Evolutionary conservation across 225 moss, liverwort and hornwort species (phyloP), one percentile per base, ranked within the genome.

Genomic region (Sphagnum contortum): DNA sequence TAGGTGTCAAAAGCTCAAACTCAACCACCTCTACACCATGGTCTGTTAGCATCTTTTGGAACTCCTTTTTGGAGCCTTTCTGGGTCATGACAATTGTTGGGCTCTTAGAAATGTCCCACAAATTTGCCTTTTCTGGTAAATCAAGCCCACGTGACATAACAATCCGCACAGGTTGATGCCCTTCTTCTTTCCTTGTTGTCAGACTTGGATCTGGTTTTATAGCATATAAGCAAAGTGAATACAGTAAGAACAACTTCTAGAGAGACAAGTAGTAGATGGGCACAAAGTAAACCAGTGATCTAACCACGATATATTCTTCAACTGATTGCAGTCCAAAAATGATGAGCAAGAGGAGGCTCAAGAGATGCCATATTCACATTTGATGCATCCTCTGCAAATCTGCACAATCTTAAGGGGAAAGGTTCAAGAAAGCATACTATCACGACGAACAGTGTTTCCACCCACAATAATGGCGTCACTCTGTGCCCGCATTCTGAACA

Each of bases 21-120:
- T 96, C 96, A 14, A 96, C 82, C 4, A 96, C 69, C 68, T 96
- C 96, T 57, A 96, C 96, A 48, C 96, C 96, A 72, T 77, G 73
- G 5, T 77, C 75, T 10, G 69, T 71, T 69, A 96, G 71, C 65
- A 72, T 69, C 58, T 74, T 73, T 65, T 90, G 96, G 57, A 90
- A 96, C 48, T 89, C 80, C 58, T 66, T 71, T 54, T 83, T 83
- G 13, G 88, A 87, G 0, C 96, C 96, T 63, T 74, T 82, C 74
- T 96, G 96, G 10, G 96, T 96, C 88, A 92, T 87, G 29, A 96
- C 90, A 55, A 96, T 79, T 0, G 96, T 96, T 46, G 88, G 90
- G 44, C 75, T 80, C 66, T 72, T 82, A 0, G 85, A 78, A 13
- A 92, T 85, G 67, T 96, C 78, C 96, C 96, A 96, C 9, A 96